Conservation (phyloP, 2,329 filamentous ascomycete genomes). For the Mollisiaceae sp. region DNA sequence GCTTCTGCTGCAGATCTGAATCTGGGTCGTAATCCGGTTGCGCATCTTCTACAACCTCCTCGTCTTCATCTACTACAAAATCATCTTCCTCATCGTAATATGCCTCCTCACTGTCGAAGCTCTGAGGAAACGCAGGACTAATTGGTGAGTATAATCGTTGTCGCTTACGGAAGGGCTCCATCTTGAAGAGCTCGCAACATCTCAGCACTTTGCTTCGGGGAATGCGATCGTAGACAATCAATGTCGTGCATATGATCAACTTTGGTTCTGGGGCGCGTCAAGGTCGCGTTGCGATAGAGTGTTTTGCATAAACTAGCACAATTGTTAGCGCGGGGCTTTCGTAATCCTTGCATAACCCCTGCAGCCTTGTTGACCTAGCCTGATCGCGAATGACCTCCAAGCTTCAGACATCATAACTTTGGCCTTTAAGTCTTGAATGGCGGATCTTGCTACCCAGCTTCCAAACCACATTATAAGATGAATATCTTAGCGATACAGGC, state of each 20-base stretch:
- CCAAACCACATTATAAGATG: not conserved
- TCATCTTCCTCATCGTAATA: conserved; percentile 33
- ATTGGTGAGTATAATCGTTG: conserved; percentile 55
- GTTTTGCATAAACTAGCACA: conserved; percentile 11
- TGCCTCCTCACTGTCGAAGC: conserved; percentile 26
- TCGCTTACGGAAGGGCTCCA: conserved; percentile 67
- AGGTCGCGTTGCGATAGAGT: conserved; percentile 18
- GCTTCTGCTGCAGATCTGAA: conserved; percentile 63
- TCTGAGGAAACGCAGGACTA: conserved; percentile 27
- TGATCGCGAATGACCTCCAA: conserved; percentile 1
- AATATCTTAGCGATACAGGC: not conserved
- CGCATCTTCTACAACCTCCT: conserved; percentile 21
- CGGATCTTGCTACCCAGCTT: not conserved
- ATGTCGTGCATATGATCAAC: conserved; percentile 14
- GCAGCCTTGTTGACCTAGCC: conserved; percentile 6
- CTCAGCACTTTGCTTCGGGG: not conserved
- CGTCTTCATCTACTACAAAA: conserved; percentile 17
- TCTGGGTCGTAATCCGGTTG: conserved; percentile 51
- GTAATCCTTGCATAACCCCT: conserved; percentile 3
- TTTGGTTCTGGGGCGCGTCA: not conserved
- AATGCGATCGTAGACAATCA: not conserved
- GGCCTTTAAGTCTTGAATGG: not conserved
- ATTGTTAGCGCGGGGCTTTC: conserved; percentile 17
- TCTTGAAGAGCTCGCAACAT: conserved; percentile 39
- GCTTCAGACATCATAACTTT: not conserved